Evolutionary conservation across 495 filamentous ascomycete genomes (phyloP).

Genomic region (Penicillium argentinense): DNA sequence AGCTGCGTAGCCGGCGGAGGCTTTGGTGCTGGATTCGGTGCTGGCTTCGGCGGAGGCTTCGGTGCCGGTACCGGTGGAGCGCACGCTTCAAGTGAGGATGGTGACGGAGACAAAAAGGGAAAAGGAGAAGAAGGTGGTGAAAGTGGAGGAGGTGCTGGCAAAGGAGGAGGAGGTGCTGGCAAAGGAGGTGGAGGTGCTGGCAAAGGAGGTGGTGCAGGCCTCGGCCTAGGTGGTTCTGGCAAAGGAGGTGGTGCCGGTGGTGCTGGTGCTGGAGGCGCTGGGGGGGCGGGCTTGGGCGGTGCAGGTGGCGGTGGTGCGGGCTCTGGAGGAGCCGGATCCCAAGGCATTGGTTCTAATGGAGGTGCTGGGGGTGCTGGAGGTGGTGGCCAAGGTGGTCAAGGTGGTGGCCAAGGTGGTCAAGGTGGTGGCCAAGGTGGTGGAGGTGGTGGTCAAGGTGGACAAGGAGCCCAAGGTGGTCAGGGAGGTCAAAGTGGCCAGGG

Average conservation of each 20-base stretch:
- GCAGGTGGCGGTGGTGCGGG: neutral
- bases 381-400: neutral
- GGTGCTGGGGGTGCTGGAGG: neutral
- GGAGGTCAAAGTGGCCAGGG: no score
- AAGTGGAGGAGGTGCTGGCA: neutral
- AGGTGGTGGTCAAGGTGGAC: no score
- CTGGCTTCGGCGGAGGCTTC: neutral
- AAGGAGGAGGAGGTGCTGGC: neutral
- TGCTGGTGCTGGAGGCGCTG: neutral
- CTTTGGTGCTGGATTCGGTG: constrained; percentile 9
- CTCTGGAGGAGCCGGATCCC: neutral
- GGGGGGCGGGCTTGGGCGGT: neutral
- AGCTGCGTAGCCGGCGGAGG: neutral
- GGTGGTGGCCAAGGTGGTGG: neutral
- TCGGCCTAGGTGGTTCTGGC: neutral
- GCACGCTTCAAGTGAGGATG: no score
- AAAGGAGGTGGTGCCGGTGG: neutral
- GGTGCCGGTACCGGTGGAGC: no score
- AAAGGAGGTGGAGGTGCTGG: neutral
- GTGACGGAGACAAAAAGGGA: neutral
- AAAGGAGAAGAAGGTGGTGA: neutral
- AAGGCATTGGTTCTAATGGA: neutral
- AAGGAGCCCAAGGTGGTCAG: no score
- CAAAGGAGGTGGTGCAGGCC: neutral
- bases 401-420: neutral